Evolutionary conservation across 148 eudicot genomes (phyloP).

Genomic region (Vaccinium darrowii): DNA sequence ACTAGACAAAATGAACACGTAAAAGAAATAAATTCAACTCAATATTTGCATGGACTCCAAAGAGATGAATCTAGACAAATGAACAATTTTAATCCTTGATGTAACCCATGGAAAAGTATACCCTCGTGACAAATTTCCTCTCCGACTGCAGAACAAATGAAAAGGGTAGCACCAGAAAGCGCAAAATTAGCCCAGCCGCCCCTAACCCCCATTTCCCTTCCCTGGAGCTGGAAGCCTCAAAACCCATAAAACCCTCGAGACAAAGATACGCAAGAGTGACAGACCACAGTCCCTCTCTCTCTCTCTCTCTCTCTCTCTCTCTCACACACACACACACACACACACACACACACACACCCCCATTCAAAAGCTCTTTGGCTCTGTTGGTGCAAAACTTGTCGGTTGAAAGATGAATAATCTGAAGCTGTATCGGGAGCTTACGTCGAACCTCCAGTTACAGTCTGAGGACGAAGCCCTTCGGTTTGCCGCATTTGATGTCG

Average conservation of each 20-base stretch:
- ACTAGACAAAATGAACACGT: too few relatives aligned
- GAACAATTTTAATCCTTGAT: too few relatives aligned
- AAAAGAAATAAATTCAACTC: too few relatives aligned
- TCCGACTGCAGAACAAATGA: too few relatives aligned
- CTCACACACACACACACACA: neutral
- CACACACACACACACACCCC: too few relatives aligned
- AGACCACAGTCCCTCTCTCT: neutral
- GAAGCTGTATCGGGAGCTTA: constrained; percentile 63
- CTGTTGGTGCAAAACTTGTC: neutral
- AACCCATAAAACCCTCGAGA: neutral
- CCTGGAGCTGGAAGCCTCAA: neutral
- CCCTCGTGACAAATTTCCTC: too few relatives aligned
- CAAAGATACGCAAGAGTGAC: neutral
- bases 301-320: constrained; percentile 10
- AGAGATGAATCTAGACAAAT: too few relatives aligned
- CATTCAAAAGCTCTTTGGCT: neutral
- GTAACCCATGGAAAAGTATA: too few relatives aligned
- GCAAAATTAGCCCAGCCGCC: too few relatives aligned
- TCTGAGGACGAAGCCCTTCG: constrained; percentile 48
- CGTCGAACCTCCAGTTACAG: constrained; percentile 52
- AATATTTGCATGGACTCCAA: too few relatives aligned
- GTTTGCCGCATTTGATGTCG: constrained; percentile 77
- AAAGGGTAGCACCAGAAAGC: too few relatives aligned
- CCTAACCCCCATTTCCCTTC: too few relatives aligned
- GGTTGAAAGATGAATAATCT: constrained; percentile 61